These are phyloP conservation scores for Plasmodium knowlesi DNA, from an alignment of 169 alveolate genomes.

Conservation along the genomic window DNA sequence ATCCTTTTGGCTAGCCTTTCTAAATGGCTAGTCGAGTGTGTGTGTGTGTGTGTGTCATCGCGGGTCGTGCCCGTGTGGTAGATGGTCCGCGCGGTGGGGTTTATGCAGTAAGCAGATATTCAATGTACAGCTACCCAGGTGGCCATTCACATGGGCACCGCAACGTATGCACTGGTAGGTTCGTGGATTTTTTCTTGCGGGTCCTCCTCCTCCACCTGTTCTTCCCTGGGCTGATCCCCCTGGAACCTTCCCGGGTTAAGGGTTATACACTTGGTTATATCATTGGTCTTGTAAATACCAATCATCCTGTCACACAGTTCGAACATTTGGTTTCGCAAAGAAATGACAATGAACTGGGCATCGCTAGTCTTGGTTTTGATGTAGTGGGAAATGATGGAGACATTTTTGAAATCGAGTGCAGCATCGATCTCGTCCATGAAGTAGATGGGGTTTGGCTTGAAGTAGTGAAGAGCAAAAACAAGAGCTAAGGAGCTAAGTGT, in stretches of 20 bases:
- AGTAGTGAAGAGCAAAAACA: conserved; percentile 98
- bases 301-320: conserved; percentile 94
- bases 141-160: background rate
- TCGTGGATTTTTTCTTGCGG: too few relatives aligned
- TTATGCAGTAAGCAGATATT: background rate
- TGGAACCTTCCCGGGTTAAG: conserved; percentile 37
- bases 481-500: conserved; percentile 96
- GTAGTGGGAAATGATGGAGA: conserved; percentile 92
- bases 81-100: background rate
- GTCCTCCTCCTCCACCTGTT: background rate
- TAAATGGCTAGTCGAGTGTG: background rate
- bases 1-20: background rate
- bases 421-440: conserved; percentile 99
- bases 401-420: conserved; percentile 98
- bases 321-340: conserved; percentile 96
- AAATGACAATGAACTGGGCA: conserved; percentile 98
- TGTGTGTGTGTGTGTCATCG: background rate
- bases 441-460: conserved; percentile 98
- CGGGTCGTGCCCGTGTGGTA: background rate
- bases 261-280: conserved; percentile 88
- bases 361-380: conserved; percentile 93
- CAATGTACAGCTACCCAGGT: background rate
- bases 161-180: background rate
- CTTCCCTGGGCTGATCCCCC: background rate
- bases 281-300: conserved; percentile 94